Evolutionary conservation across 345 rosid species (phyloP).

Genomic region (Syzygium grande): DNA sequence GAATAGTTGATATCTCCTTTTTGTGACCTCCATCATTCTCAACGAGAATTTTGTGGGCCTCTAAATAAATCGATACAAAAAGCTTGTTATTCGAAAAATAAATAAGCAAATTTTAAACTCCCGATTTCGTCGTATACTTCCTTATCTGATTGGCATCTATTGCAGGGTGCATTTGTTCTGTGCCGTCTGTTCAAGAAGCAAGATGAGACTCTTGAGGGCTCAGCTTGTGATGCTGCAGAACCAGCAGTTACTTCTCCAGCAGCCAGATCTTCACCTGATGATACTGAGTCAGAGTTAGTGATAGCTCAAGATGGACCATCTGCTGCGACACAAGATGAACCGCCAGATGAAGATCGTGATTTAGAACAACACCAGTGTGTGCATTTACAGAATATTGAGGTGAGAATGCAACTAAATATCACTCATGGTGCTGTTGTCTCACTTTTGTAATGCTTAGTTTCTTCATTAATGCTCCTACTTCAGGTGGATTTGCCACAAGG

Average conservation of each 20-base stretch:
- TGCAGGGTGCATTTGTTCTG: conserved; percentile 33
- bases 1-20: neutral
- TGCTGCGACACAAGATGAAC: neutral
- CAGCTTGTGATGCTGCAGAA: conserved; percentile 12
- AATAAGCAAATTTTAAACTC: neutral
- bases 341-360: neutral
- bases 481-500: conserved; percentile 1
- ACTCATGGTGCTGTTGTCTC: neutral
- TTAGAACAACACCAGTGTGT: neutral
- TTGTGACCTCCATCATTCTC: neutral
- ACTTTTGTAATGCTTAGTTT: neutral
- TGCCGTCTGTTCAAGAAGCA: conserved; percentile 34
- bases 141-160: neutral
- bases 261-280: conserved; percentile 17
- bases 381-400: neutral
- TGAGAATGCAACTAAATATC: neutral
- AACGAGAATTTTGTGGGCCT: neutral
- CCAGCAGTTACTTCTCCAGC: conserved; percentile 7
- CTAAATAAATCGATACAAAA: neutral
- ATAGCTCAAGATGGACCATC: neutral
- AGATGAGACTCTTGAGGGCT: conserved; percentile 9
- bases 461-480: neutral
- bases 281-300: conserved; percentile 7
- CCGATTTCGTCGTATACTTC: neutral
- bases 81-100: neutral